Evolutionary conservation across 2,329 filamentous ascomycete species (phyloP).

Genomic region (Colletotrichum eleusines): DNA sequence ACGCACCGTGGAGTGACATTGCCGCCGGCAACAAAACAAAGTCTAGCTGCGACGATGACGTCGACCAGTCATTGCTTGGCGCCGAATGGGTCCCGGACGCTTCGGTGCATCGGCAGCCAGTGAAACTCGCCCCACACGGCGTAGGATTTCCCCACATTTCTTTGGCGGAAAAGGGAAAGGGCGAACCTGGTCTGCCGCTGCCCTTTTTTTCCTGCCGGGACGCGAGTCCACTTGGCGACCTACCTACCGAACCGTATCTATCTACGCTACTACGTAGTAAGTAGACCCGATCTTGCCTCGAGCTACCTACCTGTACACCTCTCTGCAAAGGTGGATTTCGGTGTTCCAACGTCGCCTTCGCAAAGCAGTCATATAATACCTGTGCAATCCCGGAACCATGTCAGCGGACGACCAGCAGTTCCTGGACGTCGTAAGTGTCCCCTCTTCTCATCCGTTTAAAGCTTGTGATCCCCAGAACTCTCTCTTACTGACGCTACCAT

Average conservation of each 20-base stretch:
- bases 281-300: constrained; percentile 14
- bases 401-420: constrained; percentile 84
- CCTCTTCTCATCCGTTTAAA: neutral
- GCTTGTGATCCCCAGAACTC: constrained; percentile 21
- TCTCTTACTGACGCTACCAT: constrained; percentile 31
- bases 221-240: constrained; percentile 21
- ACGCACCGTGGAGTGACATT: neutral
- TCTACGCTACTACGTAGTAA: too few relatives aligned
- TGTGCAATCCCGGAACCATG: constrained; percentile 63
- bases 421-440: constrained; percentile 76
- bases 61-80: constrained; percentile 23
- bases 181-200: constrained; percentile 15
- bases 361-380: neutral
- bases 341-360: constrained; percentile 5
- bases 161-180: constrained; percentile 10
- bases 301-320: constrained; percentile 5
- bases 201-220: constrained; percentile 25
- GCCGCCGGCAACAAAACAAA: constrained; percentile 12
- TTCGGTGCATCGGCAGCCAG: constrained; percentile 28
- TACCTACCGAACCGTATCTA: neutral
- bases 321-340: neutral
- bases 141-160: constrained; percentile 15
- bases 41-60: neutral
- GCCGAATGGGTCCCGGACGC: constrained; percentile 13
- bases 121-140: constrained; percentile 28